Evolutionary conservation across 768 basidiomycete species (phyloP).

Genomic region (Rhizopogon roseolus): DNA sequence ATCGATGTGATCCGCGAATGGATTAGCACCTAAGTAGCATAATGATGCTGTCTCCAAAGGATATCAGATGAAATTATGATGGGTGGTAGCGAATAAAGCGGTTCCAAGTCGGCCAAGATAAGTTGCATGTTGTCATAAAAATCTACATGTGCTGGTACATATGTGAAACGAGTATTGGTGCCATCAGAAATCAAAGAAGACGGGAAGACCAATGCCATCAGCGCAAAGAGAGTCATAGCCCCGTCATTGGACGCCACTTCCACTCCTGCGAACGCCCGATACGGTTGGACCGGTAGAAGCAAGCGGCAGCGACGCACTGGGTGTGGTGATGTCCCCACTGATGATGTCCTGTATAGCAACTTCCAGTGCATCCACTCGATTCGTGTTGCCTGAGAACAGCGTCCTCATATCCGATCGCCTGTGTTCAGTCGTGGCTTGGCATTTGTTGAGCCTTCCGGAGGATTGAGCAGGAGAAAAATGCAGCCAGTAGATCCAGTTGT

Average conservation of each 20-base stretch:
- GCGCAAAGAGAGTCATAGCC: not conserved
- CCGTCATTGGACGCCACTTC: conserved; percentile 24
- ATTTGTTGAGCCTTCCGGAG: conserved; percentile 72
- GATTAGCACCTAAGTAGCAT: not conserved
- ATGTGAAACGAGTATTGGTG: no score
- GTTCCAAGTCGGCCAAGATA: not conserved
- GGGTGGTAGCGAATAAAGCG: no score
- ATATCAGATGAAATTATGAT: not conserved
- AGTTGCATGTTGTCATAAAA: not conserved
- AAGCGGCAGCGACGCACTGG: conserved; percentile 47
- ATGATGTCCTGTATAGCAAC: conserved; percentile 91
- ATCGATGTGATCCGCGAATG: not conserved
- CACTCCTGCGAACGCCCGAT: conserved; percentile 38
- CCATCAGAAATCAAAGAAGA: not conserved
- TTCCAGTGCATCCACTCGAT: conserved; percentile 85
- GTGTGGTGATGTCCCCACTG: conserved; percentile 53
- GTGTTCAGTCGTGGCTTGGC: conserved; percentile 93
- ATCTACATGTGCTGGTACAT: not conserved
- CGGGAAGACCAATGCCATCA: not conserved
- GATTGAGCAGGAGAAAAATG: conserved; percentile 78
- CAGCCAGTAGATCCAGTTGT: conserved; percentile 93
- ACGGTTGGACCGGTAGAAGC: conserved; percentile 18
- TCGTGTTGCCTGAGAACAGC: no score
- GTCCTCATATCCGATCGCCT: conserved; percentile 70
- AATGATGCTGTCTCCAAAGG: not conserved